A percentile compares a stretch with the other conserved stretches of the same genome.
These are phyloP conservation scores for Naganishia vaughanmartiniae DNA, from an alignment of 768 basidiomycete species.

Conservation along the genomic window DNA sequence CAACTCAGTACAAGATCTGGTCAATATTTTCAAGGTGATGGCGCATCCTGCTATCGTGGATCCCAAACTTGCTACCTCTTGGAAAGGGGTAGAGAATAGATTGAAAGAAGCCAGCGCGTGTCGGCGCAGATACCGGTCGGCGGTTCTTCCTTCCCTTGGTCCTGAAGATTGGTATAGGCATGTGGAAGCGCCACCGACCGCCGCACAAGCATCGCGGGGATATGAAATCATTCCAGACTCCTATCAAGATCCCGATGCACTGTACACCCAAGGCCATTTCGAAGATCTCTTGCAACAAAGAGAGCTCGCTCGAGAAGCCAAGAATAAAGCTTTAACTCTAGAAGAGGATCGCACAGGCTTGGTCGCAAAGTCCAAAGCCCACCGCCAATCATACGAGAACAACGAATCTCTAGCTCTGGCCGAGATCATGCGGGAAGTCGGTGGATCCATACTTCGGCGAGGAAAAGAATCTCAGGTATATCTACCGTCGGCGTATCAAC, in stretches of 20 bases:
- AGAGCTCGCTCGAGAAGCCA: not conserved
- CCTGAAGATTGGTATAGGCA: conserved; percentile 2
- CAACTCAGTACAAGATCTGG: not conserved
- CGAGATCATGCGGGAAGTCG: not conserved
- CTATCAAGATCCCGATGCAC: not conserved
- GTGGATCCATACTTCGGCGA: not conserved
- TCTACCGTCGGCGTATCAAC: not conserved
- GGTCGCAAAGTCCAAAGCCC: not conserved
- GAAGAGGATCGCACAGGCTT: not conserved
- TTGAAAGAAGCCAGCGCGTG: not conserved
- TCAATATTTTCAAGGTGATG: not conserved
- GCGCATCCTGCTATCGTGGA: not conserved
- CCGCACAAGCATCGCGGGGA: not conserved
- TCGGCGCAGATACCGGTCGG: not conserved
- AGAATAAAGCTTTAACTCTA: not conserved
- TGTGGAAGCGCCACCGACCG: not conserved
- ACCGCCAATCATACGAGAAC: not conserved
- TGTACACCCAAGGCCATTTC: not conserved
- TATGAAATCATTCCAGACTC: not conserved
- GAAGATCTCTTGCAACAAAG: not conserved
- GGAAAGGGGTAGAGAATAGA: not conserved
- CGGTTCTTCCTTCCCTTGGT: not conserved
- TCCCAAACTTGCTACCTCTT: not conserved
- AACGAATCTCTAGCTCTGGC: not conserved
- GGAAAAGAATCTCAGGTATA: not conserved